Evolutionary conservation across 1,284 basidiomycete genomes (phyloP), one percentile per base, ranked within the genome.

Genomic region (Peniophora sp.): DNA sequence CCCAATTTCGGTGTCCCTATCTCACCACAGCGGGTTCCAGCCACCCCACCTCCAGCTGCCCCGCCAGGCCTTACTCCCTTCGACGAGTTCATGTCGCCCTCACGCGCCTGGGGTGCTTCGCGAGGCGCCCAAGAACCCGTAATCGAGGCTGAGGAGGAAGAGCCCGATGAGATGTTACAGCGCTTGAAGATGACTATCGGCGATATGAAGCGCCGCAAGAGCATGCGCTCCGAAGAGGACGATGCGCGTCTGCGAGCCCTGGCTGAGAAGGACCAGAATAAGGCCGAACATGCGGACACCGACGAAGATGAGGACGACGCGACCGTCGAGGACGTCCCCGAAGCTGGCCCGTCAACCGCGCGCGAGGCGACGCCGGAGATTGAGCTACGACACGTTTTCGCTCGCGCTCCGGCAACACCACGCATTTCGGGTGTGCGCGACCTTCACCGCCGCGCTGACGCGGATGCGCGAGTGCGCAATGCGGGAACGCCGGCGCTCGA

Each of bases 121-220:
- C 67, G 53, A 52, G 55, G 39, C n/a, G 8, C 10, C 19, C 38
- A 41, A 20, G 19, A 20, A 17, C 48, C 52, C 24, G 38, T 53
- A 9, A 55, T 53, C 46, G 56, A 57, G 48, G 39, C 48, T 9
- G 39, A 8, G 19, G 63, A 64, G 35, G 62, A 75, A 32, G 79
- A 82, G 53, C 76, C 80, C 0, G 65, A 72, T 8, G 71, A 72
- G 14, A 62, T 83, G 38, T 64, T 83, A 44, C 79, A 81, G 51
- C 72, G 71, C 55, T 82, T 83, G 78, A 78, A 75, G 58, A 72
- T 77, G 58, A 82, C 79, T 27, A 77, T 83, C 11, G 79, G 80
- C 55, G 74, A 69, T 24, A 77, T 81, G 67, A 80, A 79, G 66
- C 69, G 75, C 52, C 64, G 79, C 48, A 67, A 74, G 57, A 80